These are phyloP conservation scores for Sarocladium strictum DNA, from an alignment of 2,329 filamentous ascomycete species.

Conservation along the genomic window DNA sequence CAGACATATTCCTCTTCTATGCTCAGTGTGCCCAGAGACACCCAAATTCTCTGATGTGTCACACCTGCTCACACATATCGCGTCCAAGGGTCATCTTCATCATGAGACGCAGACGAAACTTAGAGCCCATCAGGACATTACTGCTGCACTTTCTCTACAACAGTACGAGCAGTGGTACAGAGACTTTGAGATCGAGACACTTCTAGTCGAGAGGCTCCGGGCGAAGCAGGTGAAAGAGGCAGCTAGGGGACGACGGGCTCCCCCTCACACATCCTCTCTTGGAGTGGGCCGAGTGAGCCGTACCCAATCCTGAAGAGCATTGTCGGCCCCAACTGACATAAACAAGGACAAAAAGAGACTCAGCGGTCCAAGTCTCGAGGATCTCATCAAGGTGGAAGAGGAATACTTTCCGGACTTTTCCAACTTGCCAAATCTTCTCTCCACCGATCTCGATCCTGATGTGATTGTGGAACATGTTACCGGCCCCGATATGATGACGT, in stretches of 20 bases:
- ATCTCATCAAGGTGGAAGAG: constrained; percentile 22
- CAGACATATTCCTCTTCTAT: constrained; percentile 60
- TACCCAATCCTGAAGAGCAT: not conserved
- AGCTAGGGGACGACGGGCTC: constrained; percentile 43
- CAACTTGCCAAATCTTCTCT: constrained; percentile 22
- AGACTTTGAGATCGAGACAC: constrained; percentile 59
- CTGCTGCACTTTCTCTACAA: constrained; percentile 56
- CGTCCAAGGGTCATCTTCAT: constrained; percentile 86
- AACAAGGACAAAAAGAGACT: not conserved
- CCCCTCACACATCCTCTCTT: constrained; percentile 13
- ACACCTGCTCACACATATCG: constrained; percentile 85
- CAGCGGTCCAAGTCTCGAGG: not conserved
- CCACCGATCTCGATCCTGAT: constrained; percentile 23
- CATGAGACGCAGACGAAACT: constrained; percentile 78
- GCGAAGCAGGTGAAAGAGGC: constrained; percentile 66
- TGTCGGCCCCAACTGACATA: not conserved
- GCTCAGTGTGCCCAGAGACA: constrained; percentile 74
- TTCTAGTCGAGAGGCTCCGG: constrained; percentile 73
- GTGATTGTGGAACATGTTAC: constrained; percentile 4
- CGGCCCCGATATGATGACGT: constrained; percentile 27
- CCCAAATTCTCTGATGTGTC: constrained; percentile 85
- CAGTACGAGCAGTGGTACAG: constrained; percentile 76
- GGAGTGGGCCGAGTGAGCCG: not conserved
- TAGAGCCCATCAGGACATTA: constrained; percentile 59
- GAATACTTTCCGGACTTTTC: constrained; percentile 21